Evolutionary conservation across 1,139 yeast species (phyloP).

Genomic region (Blastobotrys persicus): DNA sequence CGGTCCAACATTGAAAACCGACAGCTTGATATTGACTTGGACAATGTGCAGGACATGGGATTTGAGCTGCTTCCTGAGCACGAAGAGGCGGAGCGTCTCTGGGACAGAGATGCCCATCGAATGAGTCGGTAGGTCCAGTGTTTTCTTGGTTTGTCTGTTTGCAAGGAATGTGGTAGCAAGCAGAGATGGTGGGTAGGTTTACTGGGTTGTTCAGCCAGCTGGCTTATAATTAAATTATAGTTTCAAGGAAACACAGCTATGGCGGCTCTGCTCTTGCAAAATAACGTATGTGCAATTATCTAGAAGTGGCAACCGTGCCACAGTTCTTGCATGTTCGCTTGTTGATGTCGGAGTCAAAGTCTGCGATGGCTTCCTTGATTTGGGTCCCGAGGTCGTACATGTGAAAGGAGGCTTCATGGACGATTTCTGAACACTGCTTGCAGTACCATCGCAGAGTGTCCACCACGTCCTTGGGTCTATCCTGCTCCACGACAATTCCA

Average conservation of each 20-base stretch:
- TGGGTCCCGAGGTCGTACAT: conserved; percentile 86
- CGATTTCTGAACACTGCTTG: conserved; percentile 57
- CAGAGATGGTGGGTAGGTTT: no score
- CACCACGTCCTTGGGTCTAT: conserved; percentile 66
- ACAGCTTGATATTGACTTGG: conserved; percentile 22
- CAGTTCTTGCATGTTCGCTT: conserved; percentile 74
- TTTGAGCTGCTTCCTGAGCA: conserved; percentile 23
- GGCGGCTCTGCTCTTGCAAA: no score
- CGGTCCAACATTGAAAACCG: conserved; percentile 18
- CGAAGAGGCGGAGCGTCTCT: conserved; percentile 14
- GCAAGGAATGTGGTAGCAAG: no score
- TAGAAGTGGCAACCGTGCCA: conserved; percentile 48
- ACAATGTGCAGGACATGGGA: conserved; percentile 23
- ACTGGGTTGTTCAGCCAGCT: no score
- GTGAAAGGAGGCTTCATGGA: conserved; percentile 69
- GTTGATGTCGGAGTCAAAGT: conserved; percentile 60
- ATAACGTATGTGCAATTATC: conserved; percentile 5
- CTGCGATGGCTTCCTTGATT: conserved; percentile 75
- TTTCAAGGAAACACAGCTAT: no score
- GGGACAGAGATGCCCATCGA: conserved; percentile 15
- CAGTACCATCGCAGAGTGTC: conserved; percentile 90
- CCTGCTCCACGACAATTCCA: conserved; percentile 94
- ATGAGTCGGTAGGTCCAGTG: background rate
- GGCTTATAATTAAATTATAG: no score
- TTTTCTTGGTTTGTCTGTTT: no score